Conservation (phyloP, 768 basidiomycete genomes). For the Sporobolomyces pararoseus region DNA sequence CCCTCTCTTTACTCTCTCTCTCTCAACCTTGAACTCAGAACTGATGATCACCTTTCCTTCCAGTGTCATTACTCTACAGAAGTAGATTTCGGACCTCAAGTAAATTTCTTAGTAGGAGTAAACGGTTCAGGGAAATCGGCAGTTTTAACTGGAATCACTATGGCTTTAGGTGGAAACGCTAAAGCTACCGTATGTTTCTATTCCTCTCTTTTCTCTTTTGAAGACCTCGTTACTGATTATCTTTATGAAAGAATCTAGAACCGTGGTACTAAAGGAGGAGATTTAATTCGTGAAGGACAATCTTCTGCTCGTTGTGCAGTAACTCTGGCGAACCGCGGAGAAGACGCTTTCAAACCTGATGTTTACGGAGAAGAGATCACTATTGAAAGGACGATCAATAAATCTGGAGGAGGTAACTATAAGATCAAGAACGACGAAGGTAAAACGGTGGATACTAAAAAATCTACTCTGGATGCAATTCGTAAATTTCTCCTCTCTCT, state of each 20-base stretch:
- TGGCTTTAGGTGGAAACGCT: constrained; percentile 91
- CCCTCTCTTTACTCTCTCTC: not conserved
- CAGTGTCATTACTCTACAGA: constrained; percentile 52
- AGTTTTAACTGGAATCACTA: constrained; percentile 75
- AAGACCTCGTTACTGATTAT: not conserved
- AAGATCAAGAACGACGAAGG: constrained; percentile 69
- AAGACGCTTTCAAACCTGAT: constrained; percentile 77
- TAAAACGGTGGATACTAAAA: constrained; percentile 66
- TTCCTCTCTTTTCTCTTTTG: constrained; percentile 75
- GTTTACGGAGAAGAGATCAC: constrained; percentile 82
- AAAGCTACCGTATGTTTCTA: constrained; percentile 81
- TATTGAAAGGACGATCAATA: constrained; percentile 74
- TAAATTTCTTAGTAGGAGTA: constrained; percentile 92
- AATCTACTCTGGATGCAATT: constrained; percentile 79
- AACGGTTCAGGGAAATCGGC: constrained; percentile 39
- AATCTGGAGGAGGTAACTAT: constrained; percentile 71
- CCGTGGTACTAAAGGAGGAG: constrained; percentile 39
- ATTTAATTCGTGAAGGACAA: constrained; percentile 39
- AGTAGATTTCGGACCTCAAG: constrained; percentile 83
- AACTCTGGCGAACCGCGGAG: constrained; percentile 79
- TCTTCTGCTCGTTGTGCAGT: constrained; percentile 68
- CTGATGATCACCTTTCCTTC: not conserved
- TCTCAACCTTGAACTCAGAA: not conserved
- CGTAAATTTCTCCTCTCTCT: constrained; percentile 47
- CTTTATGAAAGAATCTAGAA: constrained; percentile 24